phyloP scores from a whole-genome alignment of 2,329 filamentous ascomycete genomes.

The Nannizziopsis arthrosporioides region DNA sequence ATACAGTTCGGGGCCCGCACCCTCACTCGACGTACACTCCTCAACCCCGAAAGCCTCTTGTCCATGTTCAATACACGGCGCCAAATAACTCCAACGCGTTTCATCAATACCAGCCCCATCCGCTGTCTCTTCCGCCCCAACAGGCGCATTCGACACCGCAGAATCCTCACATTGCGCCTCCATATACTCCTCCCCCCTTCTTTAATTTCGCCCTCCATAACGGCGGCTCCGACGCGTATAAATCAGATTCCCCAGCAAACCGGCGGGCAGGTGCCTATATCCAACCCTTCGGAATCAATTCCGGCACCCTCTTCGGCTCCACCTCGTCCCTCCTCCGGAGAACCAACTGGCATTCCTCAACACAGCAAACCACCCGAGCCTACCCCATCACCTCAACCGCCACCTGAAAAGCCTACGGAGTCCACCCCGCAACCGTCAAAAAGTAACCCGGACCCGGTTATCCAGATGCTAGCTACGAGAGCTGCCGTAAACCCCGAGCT shows the following conservation, averaged over 20 bases:
- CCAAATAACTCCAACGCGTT: slow-evolving; percentile 30
- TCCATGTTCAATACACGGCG: slow-evolving; percentile 35
- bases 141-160: slow-evolving; percentile 17
- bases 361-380: slow-evolving; percentile 8
- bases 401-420: slow-evolving; percentile 18
- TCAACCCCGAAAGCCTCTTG: slow-evolving; percentile 29
- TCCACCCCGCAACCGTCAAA: slow-evolving; percentile 25
- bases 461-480: slow-evolving; percentile 42
- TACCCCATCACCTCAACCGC: slow-evolving; percentile 2
- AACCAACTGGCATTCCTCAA: slow-evolving; percentile 2
- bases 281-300: background rate
- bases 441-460: slow-evolving; percentile 40
- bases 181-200: slow-evolving; percentile 14
- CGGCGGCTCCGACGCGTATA: background rate
- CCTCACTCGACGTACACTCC: slow-evolving; percentile 18
- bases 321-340: too few species aligned
- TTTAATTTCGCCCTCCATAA: background rate
- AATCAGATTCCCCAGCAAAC: background rate
- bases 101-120: slow-evolving; percentile 34
- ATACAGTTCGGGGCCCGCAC: slow-evolving; percentile 42
- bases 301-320: background rate
- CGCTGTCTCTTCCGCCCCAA: slow-evolving; percentile 15
- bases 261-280: background rate
- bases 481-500: slow-evolving; percentile 39
- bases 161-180: slow-evolving; percentile 19